Percentiles rank a stretch among this genome's conserved stretches.
These are phyloP conservation scores for Phoenix roebelenii DNA, from an alignment of 176 grass and related monocot species.

Conservation along the genomic window DNA sequence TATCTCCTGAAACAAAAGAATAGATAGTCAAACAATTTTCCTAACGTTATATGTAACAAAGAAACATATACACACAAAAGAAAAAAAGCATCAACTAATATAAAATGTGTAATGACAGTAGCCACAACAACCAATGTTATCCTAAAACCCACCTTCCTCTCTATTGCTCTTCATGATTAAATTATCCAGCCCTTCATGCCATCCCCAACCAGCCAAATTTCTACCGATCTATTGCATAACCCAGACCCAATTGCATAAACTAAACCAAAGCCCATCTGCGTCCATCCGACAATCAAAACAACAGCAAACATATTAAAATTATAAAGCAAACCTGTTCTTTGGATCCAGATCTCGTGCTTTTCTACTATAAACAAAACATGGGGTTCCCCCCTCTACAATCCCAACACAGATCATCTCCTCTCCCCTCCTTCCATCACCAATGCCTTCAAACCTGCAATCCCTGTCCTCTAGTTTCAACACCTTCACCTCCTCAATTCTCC, in stretches of 20 bases:
- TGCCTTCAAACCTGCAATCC: constrained; percentile 25
- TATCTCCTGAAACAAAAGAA: no score
- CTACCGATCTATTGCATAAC: constrained; percentile 2
- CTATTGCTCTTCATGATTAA: constrained; percentile 31
- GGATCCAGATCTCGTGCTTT: constrained; percentile 93
- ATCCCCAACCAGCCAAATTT: constrained; percentile 23
- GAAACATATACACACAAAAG: no score
- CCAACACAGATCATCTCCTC: constrained; percentile 44
- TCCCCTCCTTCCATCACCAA: constrained; percentile 1
- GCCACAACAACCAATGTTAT: no score
- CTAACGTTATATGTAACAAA: no score
- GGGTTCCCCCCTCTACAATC: constrained; percentile 68
- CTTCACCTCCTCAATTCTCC: constrained; percentile 19
- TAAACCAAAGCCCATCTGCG: constrained; percentile 13
- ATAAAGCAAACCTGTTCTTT: constrained; percentile 25
- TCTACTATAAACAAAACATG: constrained; percentile 90
- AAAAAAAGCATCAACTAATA: no score
- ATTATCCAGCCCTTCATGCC: constrained; percentile 5
- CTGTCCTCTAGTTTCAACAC: no score
- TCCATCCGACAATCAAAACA: constrained; percentile 19
- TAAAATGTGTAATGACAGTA: no score
- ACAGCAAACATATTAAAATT: not conserved
- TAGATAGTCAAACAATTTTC: no score
- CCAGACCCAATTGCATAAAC: constrained; percentile 19
- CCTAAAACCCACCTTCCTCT: constrained; percentile 36